Conservation (phyloP, 2,329 filamentous ascomycete species). For the Penicillium sp. region DNA sequence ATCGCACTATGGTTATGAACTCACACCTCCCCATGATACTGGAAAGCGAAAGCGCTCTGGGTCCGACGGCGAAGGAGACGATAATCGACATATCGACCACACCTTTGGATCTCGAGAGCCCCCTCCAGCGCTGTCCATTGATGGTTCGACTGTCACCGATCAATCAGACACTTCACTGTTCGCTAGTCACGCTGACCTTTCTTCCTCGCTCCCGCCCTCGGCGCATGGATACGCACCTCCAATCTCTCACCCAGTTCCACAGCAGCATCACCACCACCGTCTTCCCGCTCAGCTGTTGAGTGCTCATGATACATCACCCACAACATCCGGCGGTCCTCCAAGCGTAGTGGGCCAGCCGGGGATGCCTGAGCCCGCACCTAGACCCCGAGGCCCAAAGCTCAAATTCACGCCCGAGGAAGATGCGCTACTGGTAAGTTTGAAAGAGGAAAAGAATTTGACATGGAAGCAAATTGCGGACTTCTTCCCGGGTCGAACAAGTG, state of each 20-base stretch:
- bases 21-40: conserved; percentile 36
- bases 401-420: conserved; percentile 96
- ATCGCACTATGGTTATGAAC: conserved; percentile 43
- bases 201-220: conserved; percentile 34
- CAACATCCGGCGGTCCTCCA: conserved; percentile 65
- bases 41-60: conserved; percentile 42
- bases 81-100: conserved; percentile 27
- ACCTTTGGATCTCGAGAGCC: conserved; percentile 33
- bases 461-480: conserved; percentile 99
- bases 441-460: conserved; percentile 91
- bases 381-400: conserved; percentile 83
- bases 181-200: conserved; percentile 37
- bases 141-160: conserved; percentile 36
- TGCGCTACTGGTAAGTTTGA: conserved; percentile 81
- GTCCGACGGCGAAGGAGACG: conserved; percentile 31
- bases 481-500: conserved; percentile 87
- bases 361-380: conserved; percentile 80
- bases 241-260: conserved; percentile 50
- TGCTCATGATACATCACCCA: conserved; percentile 53
- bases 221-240: conserved; percentile 44
- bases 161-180: conserved; percentile 41
- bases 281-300: conserved; percentile 70
- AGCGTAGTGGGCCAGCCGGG: conserved; percentile 84
- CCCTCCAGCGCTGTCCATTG: conserved; percentile 39
- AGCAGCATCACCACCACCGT: conserved; percentile 79